A percentile compares a stretch with the other conserved stretches of the same genome.
Conservation (phyloP, 768 basidiomycete species). For the Stropharia rugosoannulata region DNA sequence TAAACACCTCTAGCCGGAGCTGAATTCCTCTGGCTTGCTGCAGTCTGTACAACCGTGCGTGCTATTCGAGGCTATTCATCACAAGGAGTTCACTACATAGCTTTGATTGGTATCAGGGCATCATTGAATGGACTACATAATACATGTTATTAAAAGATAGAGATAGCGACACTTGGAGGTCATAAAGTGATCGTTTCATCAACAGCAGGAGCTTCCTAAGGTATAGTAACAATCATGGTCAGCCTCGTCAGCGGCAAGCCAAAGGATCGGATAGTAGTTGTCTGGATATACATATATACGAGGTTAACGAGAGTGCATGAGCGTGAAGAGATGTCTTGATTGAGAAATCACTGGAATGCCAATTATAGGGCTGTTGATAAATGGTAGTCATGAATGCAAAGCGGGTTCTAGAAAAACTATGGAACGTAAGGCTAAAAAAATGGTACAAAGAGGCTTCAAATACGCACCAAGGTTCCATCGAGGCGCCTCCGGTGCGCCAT, state of each 20-base stretch:
- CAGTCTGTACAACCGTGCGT: neutral
- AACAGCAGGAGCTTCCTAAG: slow-evolving; percentile 19
- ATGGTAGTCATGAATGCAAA: slow-evolving; percentile 14
- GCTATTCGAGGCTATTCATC: neutral
- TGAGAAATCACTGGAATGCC: slow-evolving; percentile 12
- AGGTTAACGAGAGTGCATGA: slow-evolving; percentile 12
- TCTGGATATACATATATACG: slow-evolving; percentile 21
- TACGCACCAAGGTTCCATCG: slow-evolving; percentile 20
- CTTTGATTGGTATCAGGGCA: neutral
- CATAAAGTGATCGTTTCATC: slow-evolving; percentile 18
- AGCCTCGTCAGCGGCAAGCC: slow-evolving; percentile 8
- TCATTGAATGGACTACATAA: slow-evolving; percentile 22
- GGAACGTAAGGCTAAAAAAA: neutral
- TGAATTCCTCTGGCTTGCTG: neutral
- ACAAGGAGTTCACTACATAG: neutral
- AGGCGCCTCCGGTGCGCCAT: slow-evolving; percentile 32
- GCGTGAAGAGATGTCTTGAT: slow-evolving; percentile 11
- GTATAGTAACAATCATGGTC: slow-evolving; percentile 18
- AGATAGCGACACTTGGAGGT: slow-evolving; percentile 12
- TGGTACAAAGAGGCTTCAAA: neutral
- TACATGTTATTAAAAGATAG: slow-evolving; percentile 21
- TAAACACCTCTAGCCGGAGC: neutral
- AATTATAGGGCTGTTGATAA: slow-evolving; percentile 14
- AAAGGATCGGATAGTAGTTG: slow-evolving; percentile 20
- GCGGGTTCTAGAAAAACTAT: slow-evolving; percentile 18